phyloP scores from a whole-genome alignment of 805 yeast species.

The Brettanomyces nanus region DNA sequence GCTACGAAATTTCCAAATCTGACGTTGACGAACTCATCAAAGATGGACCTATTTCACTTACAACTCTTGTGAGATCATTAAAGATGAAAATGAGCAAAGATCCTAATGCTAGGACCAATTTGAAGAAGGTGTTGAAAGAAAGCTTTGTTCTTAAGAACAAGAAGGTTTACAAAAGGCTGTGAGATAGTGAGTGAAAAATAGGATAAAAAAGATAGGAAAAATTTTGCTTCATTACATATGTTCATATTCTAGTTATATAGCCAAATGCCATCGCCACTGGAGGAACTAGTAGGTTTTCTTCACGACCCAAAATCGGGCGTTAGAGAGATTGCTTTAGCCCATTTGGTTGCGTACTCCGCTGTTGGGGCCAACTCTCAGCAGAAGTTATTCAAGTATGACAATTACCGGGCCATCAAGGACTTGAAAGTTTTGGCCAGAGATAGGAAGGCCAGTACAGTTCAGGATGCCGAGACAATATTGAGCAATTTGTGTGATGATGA shows the following conservation, averaged over 20 bases:
- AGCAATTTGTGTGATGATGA: slow-evolving; percentile 74
- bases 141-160: slow-evolving; percentile 25
- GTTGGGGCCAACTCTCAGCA: slow-evolving; percentile 50
- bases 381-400: slow-evolving; percentile 58
- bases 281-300: slow-evolving; percentile 59
- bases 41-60: slow-evolving; percentile 40
- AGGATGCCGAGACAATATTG: slow-evolving; percentile 68
- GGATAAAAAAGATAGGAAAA: background rate
- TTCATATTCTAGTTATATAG: too few species aligned
- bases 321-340: slow-evolving; percentile 76
- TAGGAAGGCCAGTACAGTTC: slow-evolving; percentile 45
- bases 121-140: slow-evolving; percentile 33
- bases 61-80: slow-evolving; percentile 52
- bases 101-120: slow-evolving; percentile 52
- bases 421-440: slow-evolving; percentile 53
- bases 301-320: slow-evolving; percentile 77
- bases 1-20: slow-evolving; percentile 38
- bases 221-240: too few species aligned
- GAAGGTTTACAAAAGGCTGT: slow-evolving; percentile 18
- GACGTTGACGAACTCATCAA: slow-evolving; percentile 63
- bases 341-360: slow-evolving; percentile 72
- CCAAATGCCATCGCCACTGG: slow-evolving; percentile 42
- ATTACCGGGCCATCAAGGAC: slow-evolving; percentile 64
- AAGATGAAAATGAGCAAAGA: slow-evolving; percentile 56
- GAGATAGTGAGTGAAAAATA: background rate